Base-by-base conservation (phyloP, 176 grass and related monocot genomes). In the Avena sativa region DNA sequence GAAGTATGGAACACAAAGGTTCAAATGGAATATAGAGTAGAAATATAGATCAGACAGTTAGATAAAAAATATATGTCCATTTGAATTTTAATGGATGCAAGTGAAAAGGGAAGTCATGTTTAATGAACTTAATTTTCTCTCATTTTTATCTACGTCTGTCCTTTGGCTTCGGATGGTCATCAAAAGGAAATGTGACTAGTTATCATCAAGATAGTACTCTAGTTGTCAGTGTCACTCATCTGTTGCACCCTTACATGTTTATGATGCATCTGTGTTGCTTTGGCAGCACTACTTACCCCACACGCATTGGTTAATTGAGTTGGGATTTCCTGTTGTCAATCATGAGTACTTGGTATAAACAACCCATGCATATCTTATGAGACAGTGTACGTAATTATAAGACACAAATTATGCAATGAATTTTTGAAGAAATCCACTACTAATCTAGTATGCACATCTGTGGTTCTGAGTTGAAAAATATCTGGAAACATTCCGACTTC, bases 321-420 rank as follows among this genome's bases (percentile, higher is more conserved):
- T 78, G 26, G 17, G 11, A 26, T 86, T 83, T 74, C 32, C 16
- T 67, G 43, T 36, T 91, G 57, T 79, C 12, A 74, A 62, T 78
- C 88, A 83, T 38, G 40, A 32, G 44, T 77, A 65, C 60, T 71
- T 72, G 56, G 56, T 63, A 80, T 40, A 87, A 90, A 86, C 58
- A 83, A 75, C 85, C 71, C 47, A 2, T 50, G 38, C 12, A 15
- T 77, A 76, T 79, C 74, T 63, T 68, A 74, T 75, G 36, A 19
- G 25, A 82, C n/a, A 46, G 30, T 26, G 71, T 71, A 62, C 25
- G 21, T 75, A 87, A 89, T 78, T 93, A n/a, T 4, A 17, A 32
- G 48, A 14, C 58, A 58, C 47, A 69, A 50, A 59, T 67, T 81
- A 9, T 49, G 64, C 48, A 55, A 40, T 82, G 2, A 70, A 30